These are phyloP conservation scores for Kuraishia cidri DNA, from an alignment of 805 yeast species.

Conservation along the genomic window DNA sequence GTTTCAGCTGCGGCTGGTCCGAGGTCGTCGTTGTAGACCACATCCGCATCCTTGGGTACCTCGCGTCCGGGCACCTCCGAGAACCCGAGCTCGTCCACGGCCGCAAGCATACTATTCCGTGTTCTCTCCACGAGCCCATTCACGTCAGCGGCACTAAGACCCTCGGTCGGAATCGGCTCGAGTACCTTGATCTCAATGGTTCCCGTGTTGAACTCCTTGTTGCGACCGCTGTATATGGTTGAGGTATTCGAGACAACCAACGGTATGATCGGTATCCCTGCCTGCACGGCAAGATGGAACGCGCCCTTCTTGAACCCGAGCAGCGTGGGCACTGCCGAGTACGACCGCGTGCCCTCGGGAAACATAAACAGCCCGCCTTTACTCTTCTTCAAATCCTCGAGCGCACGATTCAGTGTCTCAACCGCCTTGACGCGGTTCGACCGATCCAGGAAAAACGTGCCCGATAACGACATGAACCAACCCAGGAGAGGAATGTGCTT, in stretches of 20 bases:
- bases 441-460: constrained; percentile 88
- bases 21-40: constrained; percentile 11
- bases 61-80: constrained; percentile 24
- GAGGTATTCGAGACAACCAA: constrained; percentile 83
- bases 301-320: constrained; percentile 96
- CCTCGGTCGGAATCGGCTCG: constrained; percentile 69
- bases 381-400: constrained; percentile 46
- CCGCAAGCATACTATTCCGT: constrained; percentile 45
- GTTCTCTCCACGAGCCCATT: constrained; percentile 46
- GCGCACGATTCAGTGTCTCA: constrained; percentile 63
- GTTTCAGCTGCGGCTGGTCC: not conserved
- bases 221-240: constrained; percentile 50
- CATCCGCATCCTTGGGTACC: too few species aligned
- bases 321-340: constrained; percentile 54
- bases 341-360: constrained; percentile 97
- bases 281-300: constrained; percentile 93
- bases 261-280: constrained; percentile 84
- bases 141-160: constrained; percentile 65
- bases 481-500: constrained; percentile 87
- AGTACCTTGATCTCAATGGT: constrained; percentile 70
- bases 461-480: constrained; percentile 91
- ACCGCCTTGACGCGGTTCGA: constrained; percentile 68
- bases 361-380: constrained; percentile 80
- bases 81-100: constrained; percentile 32
- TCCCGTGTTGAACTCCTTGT: constrained; percentile 66